These are phyloP conservation scores for Fragilariopsis cylindrus DNA, from an alignment of 108 stramenopile species.

Conservation along the genomic window DNA sequence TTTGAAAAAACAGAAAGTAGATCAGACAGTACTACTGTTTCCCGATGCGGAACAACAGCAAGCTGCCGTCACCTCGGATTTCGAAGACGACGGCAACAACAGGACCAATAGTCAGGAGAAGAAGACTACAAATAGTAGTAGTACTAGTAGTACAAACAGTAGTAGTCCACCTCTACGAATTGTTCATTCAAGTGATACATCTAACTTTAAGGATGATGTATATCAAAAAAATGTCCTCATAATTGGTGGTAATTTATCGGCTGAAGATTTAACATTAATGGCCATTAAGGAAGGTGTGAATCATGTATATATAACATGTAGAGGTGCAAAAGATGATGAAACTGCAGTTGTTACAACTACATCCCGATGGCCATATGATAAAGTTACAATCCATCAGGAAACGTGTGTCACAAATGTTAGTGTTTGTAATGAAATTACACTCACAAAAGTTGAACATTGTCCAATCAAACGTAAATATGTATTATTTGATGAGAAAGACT, in stretches of 20 bases:
- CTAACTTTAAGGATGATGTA: slow-evolving; percentile 21
- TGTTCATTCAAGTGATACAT: slow-evolving; percentile 47
- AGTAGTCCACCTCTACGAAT: not conserved
- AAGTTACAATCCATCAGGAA: slow-evolving; percentile 17
- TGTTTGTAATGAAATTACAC: not conserved
- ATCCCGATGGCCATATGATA: slow-evolving; percentile 46
- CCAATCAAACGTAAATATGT: not conserved
- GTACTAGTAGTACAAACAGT: not conserved
- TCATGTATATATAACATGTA: slow-evolving; percentile 29
- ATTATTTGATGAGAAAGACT: slow-evolving; percentile 9
- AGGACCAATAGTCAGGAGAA: not conserved
- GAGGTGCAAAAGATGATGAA: slow-evolving; percentile 22
- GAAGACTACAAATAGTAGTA: not conserved
- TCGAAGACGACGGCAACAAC: no score
- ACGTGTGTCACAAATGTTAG: slow-evolving; percentile 10
- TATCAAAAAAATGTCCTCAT: slow-evolving; percentile 47
- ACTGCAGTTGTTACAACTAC: slow-evolving; percentile 10
- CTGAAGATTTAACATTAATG: slow-evolving; percentile 61
- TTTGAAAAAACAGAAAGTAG: no score
- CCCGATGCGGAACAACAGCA: no score
- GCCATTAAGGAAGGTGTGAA: slow-evolving; percentile 51
- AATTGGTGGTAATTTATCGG: slow-evolving; percentile 55
- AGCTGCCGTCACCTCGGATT: not conserved
- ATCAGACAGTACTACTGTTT: no score
- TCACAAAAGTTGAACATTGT: slow-evolving; percentile 7